Base-by-base conservation (phyloP, 164 flowering plant species). In the Dillenia suffruticosa region DNA sequence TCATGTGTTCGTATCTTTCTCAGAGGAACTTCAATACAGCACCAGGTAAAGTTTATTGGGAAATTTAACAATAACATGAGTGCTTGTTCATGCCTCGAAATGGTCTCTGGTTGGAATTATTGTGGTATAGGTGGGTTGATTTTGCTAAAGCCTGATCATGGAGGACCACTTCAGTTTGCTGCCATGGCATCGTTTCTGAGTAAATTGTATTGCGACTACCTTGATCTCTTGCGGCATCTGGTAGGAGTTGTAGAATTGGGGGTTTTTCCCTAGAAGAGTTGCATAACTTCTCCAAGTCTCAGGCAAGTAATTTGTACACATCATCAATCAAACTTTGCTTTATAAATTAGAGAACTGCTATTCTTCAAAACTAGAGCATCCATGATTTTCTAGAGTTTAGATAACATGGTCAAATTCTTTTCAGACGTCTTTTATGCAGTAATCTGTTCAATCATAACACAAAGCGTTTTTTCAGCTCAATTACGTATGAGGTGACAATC, bases 401-500 rank as follows among this genome's bases (percentile, higher is more conserved):
- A 19, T 19, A 19, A 19, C 22, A 19, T 19, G 22, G 22, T 19
- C 22, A 19, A 19, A 19, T 19, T 19, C 1, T 19, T 1, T 19
- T 19, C 22, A 54, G 43, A 2, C 15, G 7, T 60, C 44, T 8
- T 2, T 24, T 3, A 12, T 15, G 12, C 50, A 14, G 16, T 45
- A 15, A 16, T 7, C 50, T 9, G 49, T 9, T 12, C 17, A 32
- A 32, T 32, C 40, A 32, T 32, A 32, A 32, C 6, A 32, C 40
- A 6, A 22, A 1, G 24, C 12, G 49, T 49, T 3, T 22, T 53
- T 43, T 13, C 71, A 87, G 95, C 76, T 83, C 8, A 58, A 78
- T 51, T 86, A 86, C 74, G 81, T 86, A 44, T 72, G 86, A 12
- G 92, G 95, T 12, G 72, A 84, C n/a, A 88, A 88, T 66, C 89